Conservation (phyloP, 768 basidiomycete species). For the Boletus huronensis region DNA sequence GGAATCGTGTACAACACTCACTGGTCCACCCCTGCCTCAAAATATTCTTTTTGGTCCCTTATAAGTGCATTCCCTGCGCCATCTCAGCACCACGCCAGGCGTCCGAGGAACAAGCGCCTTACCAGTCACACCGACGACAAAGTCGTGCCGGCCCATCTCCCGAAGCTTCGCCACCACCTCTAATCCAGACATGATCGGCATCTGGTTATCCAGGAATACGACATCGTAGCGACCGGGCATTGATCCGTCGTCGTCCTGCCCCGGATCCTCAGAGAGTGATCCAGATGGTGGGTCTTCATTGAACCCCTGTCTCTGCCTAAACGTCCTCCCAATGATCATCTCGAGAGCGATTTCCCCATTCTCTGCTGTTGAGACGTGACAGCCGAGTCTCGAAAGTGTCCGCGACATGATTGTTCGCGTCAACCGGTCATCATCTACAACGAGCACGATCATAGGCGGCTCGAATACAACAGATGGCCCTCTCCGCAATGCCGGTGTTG, state of each 20-base stretch:
- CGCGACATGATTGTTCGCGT: conserved; percentile 81
- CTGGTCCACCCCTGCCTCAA: conserved; percentile 74
- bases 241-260: background rate
- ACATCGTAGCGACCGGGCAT: conserved; percentile 35
- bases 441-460: conserved; percentile 59
- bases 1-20: conserved; percentile 32
- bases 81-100: conserved; percentile 5
- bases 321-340: conserved; percentile 51
- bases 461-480: conserved; percentile 36
- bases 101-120: conserved; percentile 7
- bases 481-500: conserved; percentile 10
- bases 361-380: conserved; percentile 74
- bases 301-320: background rate
- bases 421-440: conserved; percentile 80
- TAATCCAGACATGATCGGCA: conserved; percentile 77
- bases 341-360: conserved; percentile 78
- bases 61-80: conserved; percentile 50
- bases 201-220: conserved; percentile 70
- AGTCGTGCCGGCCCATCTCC: conserved; percentile 61
- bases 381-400: conserved; percentile 74
- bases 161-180: conserved; percentile 64
- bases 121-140: conserved; percentile 83
- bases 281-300: background rate
- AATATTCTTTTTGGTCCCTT: conserved; percentile 70
- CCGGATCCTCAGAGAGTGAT: background rate